These are phyloP conservation scores for Tubosaeta sp. DNA, from an alignment of 768 basidiomycete species.

Conservation along the genomic window DNA sequence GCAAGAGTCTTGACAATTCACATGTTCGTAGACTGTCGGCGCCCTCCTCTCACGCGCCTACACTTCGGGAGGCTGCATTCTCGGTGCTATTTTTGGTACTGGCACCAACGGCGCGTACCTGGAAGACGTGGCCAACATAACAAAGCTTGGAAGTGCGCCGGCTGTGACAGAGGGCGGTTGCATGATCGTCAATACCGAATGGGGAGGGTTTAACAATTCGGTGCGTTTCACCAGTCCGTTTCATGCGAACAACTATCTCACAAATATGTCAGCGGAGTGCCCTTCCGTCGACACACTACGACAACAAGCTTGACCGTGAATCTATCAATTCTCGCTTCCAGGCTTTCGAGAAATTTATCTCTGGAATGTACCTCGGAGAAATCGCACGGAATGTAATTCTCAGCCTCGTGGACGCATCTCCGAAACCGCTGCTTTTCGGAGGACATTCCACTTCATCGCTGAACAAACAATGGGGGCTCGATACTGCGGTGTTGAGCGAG, in stretches of 20 bases:
- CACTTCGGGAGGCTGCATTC: slow-evolving; percentile 83
- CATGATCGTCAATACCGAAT: slow-evolving; percentile 98
- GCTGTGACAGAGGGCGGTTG: slow-evolving; percentile 57
- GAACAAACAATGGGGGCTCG: slow-evolving; percentile 92
- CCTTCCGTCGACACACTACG: slow-evolving; percentile 84
- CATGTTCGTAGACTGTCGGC: slow-evolving; percentile 74
- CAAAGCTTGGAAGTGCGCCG: slow-evolving; percentile 68
- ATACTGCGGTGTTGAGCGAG: slow-evolving; percentile 87
- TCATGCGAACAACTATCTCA: neutral
- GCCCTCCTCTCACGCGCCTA: slow-evolving; percentile 91
- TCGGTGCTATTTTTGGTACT: slow-evolving; percentile 94
- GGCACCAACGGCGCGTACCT: slow-evolving; percentile 99
- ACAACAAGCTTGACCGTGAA: slow-evolving; percentile 87
- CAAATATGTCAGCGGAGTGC: slow-evolving; percentile 54
- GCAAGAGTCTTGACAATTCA: slow-evolving; percentile 3
- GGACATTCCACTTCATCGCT: slow-evolving; percentile 69
- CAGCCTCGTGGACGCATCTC: slow-evolving; percentile 73
- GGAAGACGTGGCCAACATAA: slow-evolving; percentile 80
- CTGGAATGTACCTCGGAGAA: slow-evolving; percentile 99
- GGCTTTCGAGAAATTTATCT: slow-evolving; percentile 97
- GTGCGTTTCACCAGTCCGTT: slow-evolving; percentile 42
- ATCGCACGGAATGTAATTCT: slow-evolving; percentile 82
- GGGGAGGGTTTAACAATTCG: slow-evolving; percentile 96
- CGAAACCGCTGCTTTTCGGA: slow-evolving; percentile 68
- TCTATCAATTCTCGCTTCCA: slow-evolving; percentile 93